Conservation (phyloP, 495 filamentous ascomycete species). For the Cercophora scortea region DNA sequence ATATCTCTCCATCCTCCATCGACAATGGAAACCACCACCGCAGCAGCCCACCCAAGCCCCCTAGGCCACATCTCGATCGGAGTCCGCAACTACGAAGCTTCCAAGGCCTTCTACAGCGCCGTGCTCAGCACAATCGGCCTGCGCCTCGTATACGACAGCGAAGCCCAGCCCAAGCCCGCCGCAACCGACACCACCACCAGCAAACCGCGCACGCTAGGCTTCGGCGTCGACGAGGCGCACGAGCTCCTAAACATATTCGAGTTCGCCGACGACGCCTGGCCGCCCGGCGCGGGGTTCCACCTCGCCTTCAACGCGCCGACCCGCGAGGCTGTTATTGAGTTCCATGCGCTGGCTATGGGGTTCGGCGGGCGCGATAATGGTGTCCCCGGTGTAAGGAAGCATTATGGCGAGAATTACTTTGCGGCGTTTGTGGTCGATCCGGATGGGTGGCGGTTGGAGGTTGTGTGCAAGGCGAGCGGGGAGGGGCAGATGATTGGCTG, state of each 20-base stretch:
- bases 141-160: slow-evolving; percentile 27
- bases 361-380: slow-evolving; percentile 29
- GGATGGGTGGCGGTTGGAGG: slow-evolving; percentile 33
- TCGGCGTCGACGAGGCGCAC: slow-evolving; percentile 16
- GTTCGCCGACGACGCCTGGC: slow-evolving; percentile 7
- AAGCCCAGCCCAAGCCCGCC: slow-evolving; percentile 1
- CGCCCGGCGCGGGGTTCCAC: slow-evolving; percentile 24
- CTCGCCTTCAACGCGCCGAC: slow-evolving; percentile 29
- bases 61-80: slow-evolving; percentile 30
- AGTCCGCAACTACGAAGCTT: slow-evolving; percentile 15
- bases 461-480: slow-evolving; percentile 20
- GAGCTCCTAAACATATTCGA: slow-evolving; percentile 30
- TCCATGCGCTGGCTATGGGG: slow-evolving; percentile 26
- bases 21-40: too few species aligned
- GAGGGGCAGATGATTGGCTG: not conserved
- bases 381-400: slow-evolving; percentile 25
- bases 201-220: slow-evolving; percentile 21
- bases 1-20: too few species aligned
- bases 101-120: slow-evolving; percentile 27
- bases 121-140: slow-evolving; percentile 21
- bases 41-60: slow-evolving; percentile 1
- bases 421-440: slow-evolving; percentile 35
- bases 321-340: slow-evolving; percentile 26
- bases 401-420: slow-evolving; percentile 31
- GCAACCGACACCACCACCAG: not conserved